Conservation (phyloP, 768 basidiomycete genomes). For the Harrya chromipes region DNA sequence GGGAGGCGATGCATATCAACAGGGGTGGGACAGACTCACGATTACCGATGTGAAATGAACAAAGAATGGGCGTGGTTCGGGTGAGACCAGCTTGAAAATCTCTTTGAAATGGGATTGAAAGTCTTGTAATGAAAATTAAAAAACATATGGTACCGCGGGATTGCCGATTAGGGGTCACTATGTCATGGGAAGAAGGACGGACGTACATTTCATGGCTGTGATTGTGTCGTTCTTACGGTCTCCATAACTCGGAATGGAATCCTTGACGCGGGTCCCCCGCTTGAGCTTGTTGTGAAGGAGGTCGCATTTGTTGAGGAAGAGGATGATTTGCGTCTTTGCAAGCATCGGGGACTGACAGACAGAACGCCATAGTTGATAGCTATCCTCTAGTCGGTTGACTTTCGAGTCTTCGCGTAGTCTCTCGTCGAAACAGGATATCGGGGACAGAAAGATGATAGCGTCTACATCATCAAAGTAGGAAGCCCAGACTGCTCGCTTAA, state of each 20-base stretch:
- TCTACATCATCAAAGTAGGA: constrained; percentile 81
- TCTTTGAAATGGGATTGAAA: constrained; percentile 82
- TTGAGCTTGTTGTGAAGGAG: constrained; percentile 69
- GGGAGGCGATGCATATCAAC: too few relatives aligned
- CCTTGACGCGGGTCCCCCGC: constrained; percentile 60
- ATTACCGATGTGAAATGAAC: constrained; percentile 76
- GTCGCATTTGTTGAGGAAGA: constrained; percentile 70
- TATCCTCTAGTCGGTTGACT: constrained; percentile 76
- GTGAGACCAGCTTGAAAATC: constrained; percentile 59
- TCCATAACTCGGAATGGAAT: constrained; percentile 71
- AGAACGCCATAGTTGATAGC: constrained; percentile 72
- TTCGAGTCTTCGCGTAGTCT: constrained; percentile 64
- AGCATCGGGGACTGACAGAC: constrained; percentile 68
- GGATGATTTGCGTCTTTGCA: constrained; percentile 47
- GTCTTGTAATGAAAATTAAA: constrained; percentile 39
- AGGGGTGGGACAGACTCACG: constrained; percentile 41
- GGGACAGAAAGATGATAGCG: constrained; percentile 75
- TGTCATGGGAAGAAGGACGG: background rate
- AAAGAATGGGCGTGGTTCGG: constrained; percentile 63
- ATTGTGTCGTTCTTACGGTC: constrained; percentile 67
- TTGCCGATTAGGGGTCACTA: background rate
- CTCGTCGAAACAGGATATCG: constrained; percentile 82
- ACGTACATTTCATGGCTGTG: constrained; percentile 70
- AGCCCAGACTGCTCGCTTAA: constrained; percentile 71
- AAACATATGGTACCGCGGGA: constrained; percentile 1